Base-by-base conservation (phyloP, 371 early-diverging fungal genomes). In the Mucor sp. region DNA sequence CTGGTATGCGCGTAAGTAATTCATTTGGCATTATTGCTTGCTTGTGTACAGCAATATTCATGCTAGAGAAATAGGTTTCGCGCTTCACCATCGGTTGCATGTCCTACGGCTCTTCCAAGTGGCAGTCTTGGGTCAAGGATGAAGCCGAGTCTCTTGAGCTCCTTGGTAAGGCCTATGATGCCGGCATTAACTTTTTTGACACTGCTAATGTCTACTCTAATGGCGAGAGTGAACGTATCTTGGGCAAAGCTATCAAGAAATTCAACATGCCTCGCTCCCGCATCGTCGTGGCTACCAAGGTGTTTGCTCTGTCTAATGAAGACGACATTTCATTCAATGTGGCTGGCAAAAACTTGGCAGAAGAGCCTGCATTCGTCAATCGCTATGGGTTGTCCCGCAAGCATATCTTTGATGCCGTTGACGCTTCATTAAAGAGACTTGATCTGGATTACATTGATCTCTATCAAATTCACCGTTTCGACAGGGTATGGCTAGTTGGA, bases 391-490 rank as follows among this genome's bases (percentile, higher is more conserved):
- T 80, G 4, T 80, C 82, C 9, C 70, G 86, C 25, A 85, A 86
- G 61, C 78, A 81, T 66, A 75, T 86, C 12, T 75, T 83, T 55
- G 82, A 80, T 55, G 72, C 84, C 27, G 69, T 85, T 11, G 81
- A 86, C n/a, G 85, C 66, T 9, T 80, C 81, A 12, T 65, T 87
- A 12, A 59, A 78, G 58, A 73, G 87, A 27, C 68, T 85, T 37
- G 78, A 69, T 37, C 32, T 78, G 12, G 87, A 88, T 21, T 89
- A 90, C 58, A 65, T 90, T 55, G 89, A 90, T 66, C 67, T 91
- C 27, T 86, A 87, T 56, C 78, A 88, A 28, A 82, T 91, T 37
- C 77, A 81, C 50, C 76, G 79, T 11, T 67, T 62, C 23, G 77
- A 75, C 41, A 58, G 19, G 8, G 75, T 76, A 70, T 62, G 67